These are phyloP conservation scores for Pyrenopolyporus hunteri DNA, from an alignment of 495 filamentous ascomycete genomes.

Conservation along the genomic window DNA sequence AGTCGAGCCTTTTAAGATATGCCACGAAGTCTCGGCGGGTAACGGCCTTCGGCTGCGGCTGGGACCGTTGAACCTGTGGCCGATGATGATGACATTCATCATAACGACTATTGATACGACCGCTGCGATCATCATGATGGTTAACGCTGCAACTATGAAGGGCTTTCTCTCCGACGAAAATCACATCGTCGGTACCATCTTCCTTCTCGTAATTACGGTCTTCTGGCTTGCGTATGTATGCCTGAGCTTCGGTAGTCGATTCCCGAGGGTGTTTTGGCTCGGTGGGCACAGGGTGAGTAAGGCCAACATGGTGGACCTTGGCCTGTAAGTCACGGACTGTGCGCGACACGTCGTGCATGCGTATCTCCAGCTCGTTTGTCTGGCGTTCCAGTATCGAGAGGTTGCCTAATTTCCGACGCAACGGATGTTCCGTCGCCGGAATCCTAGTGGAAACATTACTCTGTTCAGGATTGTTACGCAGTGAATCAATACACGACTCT, in stretches of 20 bases:
- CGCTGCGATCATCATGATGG: background rate
- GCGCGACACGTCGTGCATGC: background rate
- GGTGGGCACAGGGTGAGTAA: background rate
- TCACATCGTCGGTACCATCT: background rate
- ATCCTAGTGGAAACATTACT: too few species aligned
- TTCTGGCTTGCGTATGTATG: background rate
- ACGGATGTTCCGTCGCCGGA: too few species aligned
- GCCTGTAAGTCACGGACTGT: background rate
- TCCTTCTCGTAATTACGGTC: background rate
- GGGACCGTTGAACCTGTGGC: too few species aligned
- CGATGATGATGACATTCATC: too few species aligned
- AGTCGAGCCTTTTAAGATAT: slow-evolving; percentile 5
- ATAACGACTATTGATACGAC: background rate
- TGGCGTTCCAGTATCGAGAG: background rate
- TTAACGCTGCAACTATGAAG: background rate
- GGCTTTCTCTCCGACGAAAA: background rate
- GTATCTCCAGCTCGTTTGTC: background rate
- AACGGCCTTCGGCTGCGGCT: background rate
- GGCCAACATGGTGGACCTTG: background rate
- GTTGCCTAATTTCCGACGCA: background rate
- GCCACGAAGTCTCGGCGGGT: background rate
- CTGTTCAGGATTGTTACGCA: too few species aligned
- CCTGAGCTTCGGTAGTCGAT: background rate
- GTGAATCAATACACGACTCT: too few species aligned
- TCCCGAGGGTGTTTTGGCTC: background rate